These are phyloP conservation scores for Ascochyta koolunga DNA, from an alignment of 2,329 filamentous ascomycete genomes.

Conservation along the genomic window DNA sequence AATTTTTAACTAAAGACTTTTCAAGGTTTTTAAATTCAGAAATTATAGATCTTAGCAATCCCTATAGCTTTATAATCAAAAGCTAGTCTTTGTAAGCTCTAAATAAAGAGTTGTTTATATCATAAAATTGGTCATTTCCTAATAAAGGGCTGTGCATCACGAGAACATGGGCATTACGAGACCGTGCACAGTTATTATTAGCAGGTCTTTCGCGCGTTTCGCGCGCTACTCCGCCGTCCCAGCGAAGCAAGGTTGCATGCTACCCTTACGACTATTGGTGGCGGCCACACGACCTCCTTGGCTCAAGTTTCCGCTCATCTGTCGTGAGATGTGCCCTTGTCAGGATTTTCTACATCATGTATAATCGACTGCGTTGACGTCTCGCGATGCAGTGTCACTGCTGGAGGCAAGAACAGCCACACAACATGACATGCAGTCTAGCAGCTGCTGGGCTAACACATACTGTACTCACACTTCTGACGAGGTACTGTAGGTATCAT, in stretches of 20 bases:
- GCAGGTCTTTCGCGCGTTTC: no score
- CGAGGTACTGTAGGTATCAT: background rate
- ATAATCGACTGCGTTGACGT: background rate
- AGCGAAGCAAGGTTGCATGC: background rate
- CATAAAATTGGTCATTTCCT: no score
- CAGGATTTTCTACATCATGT: background rate
- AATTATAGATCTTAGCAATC: no score
- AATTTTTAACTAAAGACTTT: no score
- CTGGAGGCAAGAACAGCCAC: background rate
- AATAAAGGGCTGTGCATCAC: no score
- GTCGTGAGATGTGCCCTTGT: conserved; percentile 1
- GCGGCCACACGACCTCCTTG: background rate
- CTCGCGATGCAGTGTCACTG: background rate
- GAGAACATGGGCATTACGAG: no score
- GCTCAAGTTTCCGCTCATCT: background rate
- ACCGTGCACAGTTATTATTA: no score
- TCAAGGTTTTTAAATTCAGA: no score
- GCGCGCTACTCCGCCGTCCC: background rate
- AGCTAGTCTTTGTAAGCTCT: no score
- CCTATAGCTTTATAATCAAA: no score
- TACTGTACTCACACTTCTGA: background rate
- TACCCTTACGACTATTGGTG: background rate
- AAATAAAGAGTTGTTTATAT: no score
- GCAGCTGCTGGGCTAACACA: background rate
- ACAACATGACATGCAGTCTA: background rate